Evolutionary conservation across 345 rosid species (phyloP).

Genomic region (Raphanus sativus): DNA sequence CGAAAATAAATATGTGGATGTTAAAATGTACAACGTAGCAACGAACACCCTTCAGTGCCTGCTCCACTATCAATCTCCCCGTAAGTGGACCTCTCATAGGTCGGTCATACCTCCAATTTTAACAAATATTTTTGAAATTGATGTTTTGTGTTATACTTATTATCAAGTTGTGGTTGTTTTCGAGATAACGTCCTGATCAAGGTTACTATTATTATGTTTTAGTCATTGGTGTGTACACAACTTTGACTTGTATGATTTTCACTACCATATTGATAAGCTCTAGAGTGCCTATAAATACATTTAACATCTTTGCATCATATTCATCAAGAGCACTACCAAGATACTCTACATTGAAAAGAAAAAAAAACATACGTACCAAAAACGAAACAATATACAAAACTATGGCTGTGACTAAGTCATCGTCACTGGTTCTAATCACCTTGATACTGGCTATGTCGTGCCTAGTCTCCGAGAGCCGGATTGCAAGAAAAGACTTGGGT

Average conservation of each 20-base stretch:
- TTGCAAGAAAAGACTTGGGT: slow-evolving; percentile 73
- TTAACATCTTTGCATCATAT: slow-evolving; percentile 6
- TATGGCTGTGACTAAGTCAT: slow-evolving; percentile 29
- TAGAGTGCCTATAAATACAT: slow-evolving; percentile 35
- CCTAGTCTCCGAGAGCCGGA: slow-evolving; percentile 52
- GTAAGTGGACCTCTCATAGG: slow-evolving; percentile 19
- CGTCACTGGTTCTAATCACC: slow-evolving; percentile 27
- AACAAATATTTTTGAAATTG: neutral
- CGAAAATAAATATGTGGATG: slow-evolving; percentile 28
- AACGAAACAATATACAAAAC: slow-evolving; percentile 7
- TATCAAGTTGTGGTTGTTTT: neutral
- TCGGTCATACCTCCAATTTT: slow-evolving; percentile 19
- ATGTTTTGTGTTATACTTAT: neutral
- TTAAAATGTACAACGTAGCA: slow-evolving; percentile 27
- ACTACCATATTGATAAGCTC: slow-evolving; percentile 1
- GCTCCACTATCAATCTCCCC: slow-evolving; percentile 16
- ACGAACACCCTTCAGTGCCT: slow-evolving; percentile 13
- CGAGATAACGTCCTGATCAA: neutral
- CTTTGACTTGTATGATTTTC: slow-evolving; percentile 28
- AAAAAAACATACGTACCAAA: neutral
- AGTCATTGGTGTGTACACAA: slow-evolving; percentile 9
- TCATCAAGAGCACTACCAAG: slow-evolving; percentile 28
- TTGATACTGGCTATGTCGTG: slow-evolving; percentile 32
- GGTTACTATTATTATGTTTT: neutral
- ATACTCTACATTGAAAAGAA: neutral